A percentile compares a stretch with the other conserved stretches of the same genome.
phyloP scores from a whole-genome alignment of 257 asterid genomes.

The Plantago major region DNA sequence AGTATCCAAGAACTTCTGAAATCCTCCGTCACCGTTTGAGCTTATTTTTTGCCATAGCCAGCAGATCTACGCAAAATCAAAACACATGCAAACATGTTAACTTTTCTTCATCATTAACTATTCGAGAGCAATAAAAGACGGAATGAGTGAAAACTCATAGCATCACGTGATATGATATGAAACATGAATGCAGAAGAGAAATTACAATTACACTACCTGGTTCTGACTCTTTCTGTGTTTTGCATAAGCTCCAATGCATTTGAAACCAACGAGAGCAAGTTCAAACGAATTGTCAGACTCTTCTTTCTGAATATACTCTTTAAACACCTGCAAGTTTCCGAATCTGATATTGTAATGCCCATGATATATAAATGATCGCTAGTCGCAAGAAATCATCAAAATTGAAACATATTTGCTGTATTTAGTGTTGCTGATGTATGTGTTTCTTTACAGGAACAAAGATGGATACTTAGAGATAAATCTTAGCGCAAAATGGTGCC shows the following conservation, averaged over 20 bases:
- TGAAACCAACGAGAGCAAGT: slow-evolving; percentile 51
- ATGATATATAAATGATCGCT: no score
- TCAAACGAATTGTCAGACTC: slow-evolving; percentile 43
- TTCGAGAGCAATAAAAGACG: no score
- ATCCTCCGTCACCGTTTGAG: slow-evolving; percentile 71
- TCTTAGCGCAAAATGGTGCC: no score
- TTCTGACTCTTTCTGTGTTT: slow-evolving; percentile 61
- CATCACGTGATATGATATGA: neutral
- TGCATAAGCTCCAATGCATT: slow-evolving; percentile 74
- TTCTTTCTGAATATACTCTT: slow-evolving; percentile 41
- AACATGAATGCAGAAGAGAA: neutral
- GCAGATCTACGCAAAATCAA: slow-evolving; percentile 58
- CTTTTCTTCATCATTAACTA: no score
- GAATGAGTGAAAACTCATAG: no score
- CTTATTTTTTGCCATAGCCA: slow-evolving; percentile 88
- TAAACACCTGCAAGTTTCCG: slow-evolving; percentile 47
- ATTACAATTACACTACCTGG: slow-evolving; percentile 31
- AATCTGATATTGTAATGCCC: no score
- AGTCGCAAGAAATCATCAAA: neutral
- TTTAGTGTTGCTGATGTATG: no score
- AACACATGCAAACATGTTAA: slow-evolving; percentile 5
- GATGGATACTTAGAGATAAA: no score
- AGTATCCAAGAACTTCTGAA: slow-evolving; percentile 87
- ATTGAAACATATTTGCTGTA: neutral
- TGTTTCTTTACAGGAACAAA: no score